phyloP scores from a whole-genome alignment of 2,329 filamentous ascomycete genomes.

The Lasiodiplodia sp. region DNA sequence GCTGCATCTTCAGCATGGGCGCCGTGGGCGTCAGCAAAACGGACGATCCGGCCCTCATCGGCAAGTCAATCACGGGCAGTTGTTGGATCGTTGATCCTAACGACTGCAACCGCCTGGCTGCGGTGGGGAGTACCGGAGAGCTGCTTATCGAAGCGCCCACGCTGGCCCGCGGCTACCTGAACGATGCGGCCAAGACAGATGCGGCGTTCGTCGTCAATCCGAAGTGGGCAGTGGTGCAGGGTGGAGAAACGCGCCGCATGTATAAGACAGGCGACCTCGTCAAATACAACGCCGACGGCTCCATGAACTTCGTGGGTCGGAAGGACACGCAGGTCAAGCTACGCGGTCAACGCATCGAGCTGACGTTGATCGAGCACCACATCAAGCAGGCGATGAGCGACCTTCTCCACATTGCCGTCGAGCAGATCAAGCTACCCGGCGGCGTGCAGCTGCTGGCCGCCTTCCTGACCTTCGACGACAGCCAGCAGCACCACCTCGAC shows the following conservation, averaged over 20 bases:
- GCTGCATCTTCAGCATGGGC: background rate
- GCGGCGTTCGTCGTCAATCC: constrained; percentile 41
- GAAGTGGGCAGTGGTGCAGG: constrained; percentile 37
- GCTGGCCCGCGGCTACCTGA: constrained; percentile 45
- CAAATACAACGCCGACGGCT: constrained; percentile 42
- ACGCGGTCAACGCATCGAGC: constrained; percentile 54
- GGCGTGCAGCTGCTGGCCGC: background rate
- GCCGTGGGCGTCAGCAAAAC: background rate
- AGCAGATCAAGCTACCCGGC: background rate
- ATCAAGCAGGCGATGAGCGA: constrained; percentile 35
- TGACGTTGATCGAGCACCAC: constrained; percentile 56
- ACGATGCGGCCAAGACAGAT: constrained; percentile 41
- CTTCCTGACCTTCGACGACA: background rate
- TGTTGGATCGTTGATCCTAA: constrained; percentile 44
- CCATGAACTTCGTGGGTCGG: constrained; percentile 45
- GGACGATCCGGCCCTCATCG: background rate
- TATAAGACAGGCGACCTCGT: constrained; percentile 47
- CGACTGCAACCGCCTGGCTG: constrained; percentile 42
- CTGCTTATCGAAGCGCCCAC: constrained; percentile 46
- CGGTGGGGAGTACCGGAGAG: constrained; percentile 45
- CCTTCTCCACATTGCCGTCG: background rate
- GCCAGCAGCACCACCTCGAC: background rate
- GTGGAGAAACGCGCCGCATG: constrained; percentile 35
- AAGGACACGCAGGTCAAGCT: constrained; percentile 49
- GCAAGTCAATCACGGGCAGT: background rate